Evolutionary conservation across 106 monocot genomes (phyloP), one percentile per base, ranked within the genome.

Genomic region (Dendrobium nobile): DNA sequence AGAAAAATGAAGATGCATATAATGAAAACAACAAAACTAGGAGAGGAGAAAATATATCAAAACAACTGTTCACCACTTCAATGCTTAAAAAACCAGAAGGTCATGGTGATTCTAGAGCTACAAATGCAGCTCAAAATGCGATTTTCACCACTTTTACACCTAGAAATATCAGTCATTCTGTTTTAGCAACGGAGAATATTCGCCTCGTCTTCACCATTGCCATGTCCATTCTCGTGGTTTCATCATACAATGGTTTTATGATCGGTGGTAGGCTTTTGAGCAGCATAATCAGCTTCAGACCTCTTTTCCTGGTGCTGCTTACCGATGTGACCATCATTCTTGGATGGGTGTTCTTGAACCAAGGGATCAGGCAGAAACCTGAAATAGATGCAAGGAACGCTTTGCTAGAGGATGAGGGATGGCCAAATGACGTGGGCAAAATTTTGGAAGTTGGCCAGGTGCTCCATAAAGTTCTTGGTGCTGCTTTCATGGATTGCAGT

Each of bases 401-500:
- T 42, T 72, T n/a, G 13, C 28, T 41, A n/a, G 79, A 78, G 26
- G 68, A 33, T 5, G 37, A 54, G 48, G 84, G 75, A 55, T 81
- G 58, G 64, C 67, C 80, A 20, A 77, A 80, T 70, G 84, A 78
- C 16, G 20, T 93, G 33, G 83, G 81, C 7, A 67, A 79, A 26
- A 80, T 75, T 61, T 77, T 93, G 65, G 90, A 93, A 75, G 33
- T 77, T 7, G 85, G 73, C 0, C 51, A 89, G 64, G 8, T 88
- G 37, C 15, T 88, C 27, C 86, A 80, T 79, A 91, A 84, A 79
- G 80, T 73, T 59, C 18, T 84, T 20, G 61, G 72, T n/a, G 88
- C 96, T 47, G 55, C 76, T 47, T 87, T 87, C 75, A 84, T 87
- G 81, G 96, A 93, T 82, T 91, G 85, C 47, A 74, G 88, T 76